A percentile compares a stretch with the other conserved stretches of the same genome.
phyloP scores from a whole-genome alignment of 805 yeast genomes.

The Brettanomyces sp. region DNA sequence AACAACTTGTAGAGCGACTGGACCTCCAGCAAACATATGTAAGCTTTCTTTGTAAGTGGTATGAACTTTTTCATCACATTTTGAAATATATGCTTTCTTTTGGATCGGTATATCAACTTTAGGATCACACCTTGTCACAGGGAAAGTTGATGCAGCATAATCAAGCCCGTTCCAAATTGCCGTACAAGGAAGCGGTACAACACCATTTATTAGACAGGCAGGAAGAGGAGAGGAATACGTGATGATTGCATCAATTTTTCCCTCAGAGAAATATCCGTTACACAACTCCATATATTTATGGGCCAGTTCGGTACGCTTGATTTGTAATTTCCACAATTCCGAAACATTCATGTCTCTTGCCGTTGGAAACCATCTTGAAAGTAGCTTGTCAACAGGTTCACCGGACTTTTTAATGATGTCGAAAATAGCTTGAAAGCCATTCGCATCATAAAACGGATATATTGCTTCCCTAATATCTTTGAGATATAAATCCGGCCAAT shows the following conservation, averaged over 20 bases:
- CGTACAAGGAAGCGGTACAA: slow-evolving; percentile 41
- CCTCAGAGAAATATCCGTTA: slow-evolving; percentile 27
- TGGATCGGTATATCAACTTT: slow-evolving; percentile 27
- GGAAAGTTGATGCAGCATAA: slow-evolving; percentile 35
- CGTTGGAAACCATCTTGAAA: slow-evolving; percentile 5
- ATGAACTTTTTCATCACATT: slow-evolving; percentile 27
- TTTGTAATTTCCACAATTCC: slow-evolving; percentile 31
- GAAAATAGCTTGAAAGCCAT: slow-evolving; percentile 28
- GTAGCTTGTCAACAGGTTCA: slow-evolving; percentile 28
- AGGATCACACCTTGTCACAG: slow-evolving; percentile 30
- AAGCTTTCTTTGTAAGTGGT: slow-evolving; percentile 38
- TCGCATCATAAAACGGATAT: slow-evolving; percentile 31
- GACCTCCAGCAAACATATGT: slow-evolving; percentile 34
- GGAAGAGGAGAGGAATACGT: slow-evolving; percentile 40
- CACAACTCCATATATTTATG: slow-evolving; percentile 22
- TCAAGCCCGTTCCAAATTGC: slow-evolving; percentile 37
- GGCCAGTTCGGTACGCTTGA: slow-evolving; percentile 28
- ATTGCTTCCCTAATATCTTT: slow-evolving; percentile 36
- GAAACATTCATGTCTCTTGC: slow-evolving; percentile 27
- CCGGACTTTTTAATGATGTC: slow-evolving; percentile 29
- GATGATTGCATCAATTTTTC: slow-evolving; percentile 39
- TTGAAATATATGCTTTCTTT: slow-evolving; percentile 24
- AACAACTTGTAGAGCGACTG: slow-evolving; percentile 47
- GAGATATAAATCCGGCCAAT: slow-evolving; percentile 33
- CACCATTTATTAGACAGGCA: slow-evolving; percentile 22